These are phyloP conservation scores for Pythium dissotocum DNA, from an alignment of 352 stramenopile species.

Conservation along the genomic window DNA sequence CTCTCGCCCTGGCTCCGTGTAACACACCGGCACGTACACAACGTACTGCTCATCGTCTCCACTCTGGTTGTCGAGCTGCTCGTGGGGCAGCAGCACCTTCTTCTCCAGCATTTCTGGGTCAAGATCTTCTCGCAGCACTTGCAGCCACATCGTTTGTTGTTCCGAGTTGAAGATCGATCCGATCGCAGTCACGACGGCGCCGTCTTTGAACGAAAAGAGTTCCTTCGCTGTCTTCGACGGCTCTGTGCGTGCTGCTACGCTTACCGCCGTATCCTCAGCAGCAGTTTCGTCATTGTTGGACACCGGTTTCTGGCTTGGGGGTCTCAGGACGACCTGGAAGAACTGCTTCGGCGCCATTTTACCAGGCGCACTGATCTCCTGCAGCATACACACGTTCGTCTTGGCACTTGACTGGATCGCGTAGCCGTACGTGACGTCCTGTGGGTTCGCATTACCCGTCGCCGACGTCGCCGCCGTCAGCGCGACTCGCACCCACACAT, in stretches of 20 bases:
- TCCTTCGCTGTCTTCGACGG: slow-evolving; percentile 42
- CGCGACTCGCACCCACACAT: slow-evolving; percentile 68
- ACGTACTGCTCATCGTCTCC: slow-evolving; percentile 47
- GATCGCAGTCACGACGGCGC: slow-evolving; percentile 51
- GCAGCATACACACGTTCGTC: slow-evolving; percentile 75
- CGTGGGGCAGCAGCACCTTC: slow-evolving; percentile 34
- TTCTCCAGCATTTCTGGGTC: slow-evolving; percentile 42
- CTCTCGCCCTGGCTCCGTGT: slow-evolving; percentile 22
- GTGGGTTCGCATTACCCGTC: slow-evolving; percentile 24
- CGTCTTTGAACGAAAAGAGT: slow-evolving; percentile 54
- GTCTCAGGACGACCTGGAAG: slow-evolving; percentile 43
- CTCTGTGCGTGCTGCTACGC: slow-evolving; percentile 39
- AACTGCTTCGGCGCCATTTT: slow-evolving; percentile 64
- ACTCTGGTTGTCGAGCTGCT: slow-evolving; percentile 16
- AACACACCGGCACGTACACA: slow-evolving; percentile 58
- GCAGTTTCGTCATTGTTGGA: neutral
- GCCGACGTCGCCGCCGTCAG: slow-evolving; percentile 25
- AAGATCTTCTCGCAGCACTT: slow-evolving; percentile 57
- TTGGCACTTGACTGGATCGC: slow-evolving; percentile 79
- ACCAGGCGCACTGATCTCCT: slow-evolving; percentile 57
- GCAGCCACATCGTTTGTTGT: slow-evolving; percentile 59
- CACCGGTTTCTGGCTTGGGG: neutral
- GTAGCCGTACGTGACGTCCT: slow-evolving; percentile 59
- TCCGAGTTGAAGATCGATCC: slow-evolving; percentile 52
- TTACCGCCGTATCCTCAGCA: neutral